phyloP scores from a whole-genome alignment of 805 yeast genomes.

The Suhomyces sp. region DNA sequence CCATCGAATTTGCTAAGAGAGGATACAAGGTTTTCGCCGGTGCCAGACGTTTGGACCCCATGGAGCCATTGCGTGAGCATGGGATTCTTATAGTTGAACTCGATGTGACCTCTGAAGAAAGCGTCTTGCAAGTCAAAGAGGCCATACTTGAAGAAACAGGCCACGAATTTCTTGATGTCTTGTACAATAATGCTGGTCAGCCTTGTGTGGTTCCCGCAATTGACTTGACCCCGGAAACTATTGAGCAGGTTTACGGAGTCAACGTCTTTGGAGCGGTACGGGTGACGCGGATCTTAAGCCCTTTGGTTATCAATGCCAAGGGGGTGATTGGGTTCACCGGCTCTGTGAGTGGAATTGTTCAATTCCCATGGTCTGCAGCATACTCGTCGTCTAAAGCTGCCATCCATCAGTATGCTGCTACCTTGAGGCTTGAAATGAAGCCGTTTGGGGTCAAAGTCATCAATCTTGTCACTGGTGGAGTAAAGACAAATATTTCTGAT shows the following conservation, averaged over 20 bases:
- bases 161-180: conserved; percentile 45
- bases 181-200: conserved; percentile 77
- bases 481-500: conserved; percentile 67
- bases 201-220: conserved; percentile 69
- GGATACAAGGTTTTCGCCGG: conserved; percentile 68
- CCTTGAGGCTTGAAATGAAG: conserved; percentile 61
- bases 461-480: conserved; percentile 74
- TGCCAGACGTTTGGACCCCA: conserved; percentile 63
- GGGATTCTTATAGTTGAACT: conserved; percentile 47
- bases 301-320: conserved; percentile 56
- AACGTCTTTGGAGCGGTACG: conserved; percentile 72
- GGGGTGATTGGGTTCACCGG: conserved; percentile 77
- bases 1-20: conserved; percentile 47
- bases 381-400: conserved; percentile 75
- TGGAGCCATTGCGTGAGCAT: conserved; percentile 48
- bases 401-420: conserved; percentile 65
- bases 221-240: conserved; percentile 57
- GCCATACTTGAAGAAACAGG: conserved; percentile 42
- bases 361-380: conserved; percentile 68
- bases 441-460: conserved; percentile 71
- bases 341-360: conserved; percentile 59
- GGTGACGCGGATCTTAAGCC: conserved; percentile 54
- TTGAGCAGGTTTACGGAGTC: conserved; percentile 54
- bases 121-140: conserved; percentile 43
- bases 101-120: conserved; percentile 56